Evolutionary conservation across 129 eudicot species (phyloP), one percentile per base, ranked within the genome.

Genomic region (Chrysanthemum makinoi): DNA sequence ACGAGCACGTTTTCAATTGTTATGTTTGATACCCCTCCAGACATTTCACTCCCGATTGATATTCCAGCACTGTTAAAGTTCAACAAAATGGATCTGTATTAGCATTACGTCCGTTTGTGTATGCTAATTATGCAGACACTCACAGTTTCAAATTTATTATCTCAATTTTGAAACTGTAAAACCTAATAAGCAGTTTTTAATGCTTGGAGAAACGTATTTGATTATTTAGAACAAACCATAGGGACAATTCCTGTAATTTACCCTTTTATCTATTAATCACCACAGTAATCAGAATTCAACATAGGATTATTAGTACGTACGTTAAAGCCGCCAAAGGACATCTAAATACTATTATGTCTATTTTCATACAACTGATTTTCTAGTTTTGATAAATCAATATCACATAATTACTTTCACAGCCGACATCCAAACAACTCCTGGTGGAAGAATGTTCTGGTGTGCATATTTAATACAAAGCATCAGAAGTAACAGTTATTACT

Each of bases 31-130:
- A 94, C 92, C 13, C 99, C 99, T 8, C 96, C 99, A 0, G 99
- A 94, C 99, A 94, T 94, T 72, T 94, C 99, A 66, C 98, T 94
- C 69, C 98, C 98, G 68, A 94, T 94, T 66, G 98, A 94, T 80
- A 94, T 79, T 59, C 97, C 99, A 22, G 99, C 96, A 76, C 99
- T 94, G 88, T 72, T 28, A 64, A 54, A 68, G 68, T 70, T 62
- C 14, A 54, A n/a, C 55, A 67, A 80, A 70, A 62, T 17, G 15
- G 43, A 67, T 69, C 6, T 49, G 48, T 46, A 47, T 64, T 72
- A 74, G 62, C 19, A 48, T 30, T 30, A 2, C 10, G 51, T 70
- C 33, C 56, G 35, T 35, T 30, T 39, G 69, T 2, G 24, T 2
- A 63, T 52, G 57, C 18, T 4, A 59, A 39, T 39, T 39, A 39